Conservation (phyloP, 176 grass and related monocot species). For the Avena eriantha region DNA sequence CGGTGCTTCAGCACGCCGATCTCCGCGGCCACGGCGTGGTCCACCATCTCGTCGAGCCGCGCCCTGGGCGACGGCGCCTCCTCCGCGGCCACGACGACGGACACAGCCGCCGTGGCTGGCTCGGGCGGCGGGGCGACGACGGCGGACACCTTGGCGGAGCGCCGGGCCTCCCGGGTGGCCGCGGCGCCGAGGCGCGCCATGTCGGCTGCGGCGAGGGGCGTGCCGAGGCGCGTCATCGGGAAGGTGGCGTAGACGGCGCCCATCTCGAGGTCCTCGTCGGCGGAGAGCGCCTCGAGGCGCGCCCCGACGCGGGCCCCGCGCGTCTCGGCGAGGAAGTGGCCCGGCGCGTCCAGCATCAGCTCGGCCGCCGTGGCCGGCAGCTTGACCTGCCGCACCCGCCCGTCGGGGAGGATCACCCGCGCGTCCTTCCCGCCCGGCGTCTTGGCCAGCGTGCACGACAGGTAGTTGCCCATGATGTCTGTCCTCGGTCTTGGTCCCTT, state of each 20-base stretch:
- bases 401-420: slow-evolving; percentile 75
- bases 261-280: slow-evolving; percentile 85
- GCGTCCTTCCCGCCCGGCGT: not conserved
- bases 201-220: slow-evolving; percentile 48
- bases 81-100: not conserved
- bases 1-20: slow-evolving; percentile 70
- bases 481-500: not conserved
- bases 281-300: slow-evolving; percentile 62
- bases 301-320: slow-evolving; percentile 48
- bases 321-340: slow-evolving; percentile 73
- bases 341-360: slow-evolving; percentile 82
- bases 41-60: slow-evolving; percentile 57
- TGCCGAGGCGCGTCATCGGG: slow-evolving; percentile 77
- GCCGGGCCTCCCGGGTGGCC: slow-evolving; percentile 53
- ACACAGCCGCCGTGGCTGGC: not conserved
- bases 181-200: slow-evolving; percentile 55
- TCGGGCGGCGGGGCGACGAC: not conserved
- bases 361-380: slow-evolving; percentile 71
- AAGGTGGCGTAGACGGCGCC: slow-evolving; percentile 62
- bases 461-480: slow-evolving; percentile 95
- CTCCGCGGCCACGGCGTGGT: slow-evolving; percentile 47
- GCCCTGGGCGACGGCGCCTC: slow-evolving; percentile 6
- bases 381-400: slow-evolving; percentile 41
- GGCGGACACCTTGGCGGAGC: slow-evolving; percentile 51
- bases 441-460: slow-evolving; percentile 68